Conservation (phyloP, 768 basidiomycete genomes). For the Boletus vermiculosoides region DNA sequence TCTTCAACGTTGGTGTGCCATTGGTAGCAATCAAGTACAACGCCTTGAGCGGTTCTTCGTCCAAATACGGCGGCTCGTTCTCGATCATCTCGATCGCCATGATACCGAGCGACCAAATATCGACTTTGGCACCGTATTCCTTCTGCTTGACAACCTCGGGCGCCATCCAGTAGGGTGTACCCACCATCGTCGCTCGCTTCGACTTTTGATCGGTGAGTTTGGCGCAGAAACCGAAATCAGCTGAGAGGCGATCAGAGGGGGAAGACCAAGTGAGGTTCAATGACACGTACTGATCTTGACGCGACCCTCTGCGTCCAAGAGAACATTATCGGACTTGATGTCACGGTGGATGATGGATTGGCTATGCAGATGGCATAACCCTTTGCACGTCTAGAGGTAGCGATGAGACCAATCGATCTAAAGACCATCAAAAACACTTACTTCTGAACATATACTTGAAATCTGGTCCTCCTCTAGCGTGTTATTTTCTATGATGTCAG, state of each 20-base stretch:
- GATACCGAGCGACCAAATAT: slow-evolving; percentile 96
- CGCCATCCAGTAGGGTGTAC: slow-evolving; percentile 98
- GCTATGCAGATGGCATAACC: slow-evolving; percentile 87
- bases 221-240: slow-evolving; percentile 96
- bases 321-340: slow-evolving; percentile 95
- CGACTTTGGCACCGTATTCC: slow-evolving; percentile 95
- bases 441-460: slow-evolving; percentile 87
- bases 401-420: neutral
- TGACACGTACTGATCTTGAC: slow-evolving; percentile 91
- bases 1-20: slow-evolving; percentile 97
- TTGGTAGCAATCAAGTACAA: slow-evolving; percentile 96
- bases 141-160: slow-evolving; percentile 98
- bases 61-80: slow-evolving; percentile 93
- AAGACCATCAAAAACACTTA: slow-evolving; percentile 37
- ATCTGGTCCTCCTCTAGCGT: slow-evolving; percentile 94
- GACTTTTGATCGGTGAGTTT: slow-evolving; percentile 96
- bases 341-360: slow-evolving; percentile 96
- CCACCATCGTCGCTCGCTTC: slow-evolving; percentile 98
- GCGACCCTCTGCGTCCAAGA: slow-evolving; percentile 86
- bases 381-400: slow-evolving; percentile 80
- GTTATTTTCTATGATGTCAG: slow-evolving; percentile 98
- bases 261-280: neutral
- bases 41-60: slow-evolving; percentile 93
- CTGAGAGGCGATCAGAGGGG: slow-evolving; percentile 41
- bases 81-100: slow-evolving; percentile 99